Base-by-base conservation (phyloP, 306 rosid species). In the Trifolium subterraneum region DNA sequence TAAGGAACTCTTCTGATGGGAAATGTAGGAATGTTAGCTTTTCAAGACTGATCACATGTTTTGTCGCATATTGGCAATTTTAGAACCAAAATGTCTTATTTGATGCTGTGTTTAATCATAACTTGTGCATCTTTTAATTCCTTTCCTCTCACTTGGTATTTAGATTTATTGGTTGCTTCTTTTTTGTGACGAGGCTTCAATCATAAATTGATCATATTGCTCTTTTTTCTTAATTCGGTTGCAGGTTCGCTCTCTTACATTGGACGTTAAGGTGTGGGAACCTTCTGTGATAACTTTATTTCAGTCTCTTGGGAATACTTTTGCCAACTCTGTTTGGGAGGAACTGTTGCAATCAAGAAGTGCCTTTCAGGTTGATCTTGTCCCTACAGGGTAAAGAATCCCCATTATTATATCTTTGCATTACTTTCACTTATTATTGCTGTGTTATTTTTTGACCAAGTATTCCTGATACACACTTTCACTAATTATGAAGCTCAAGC, bases 191-290 rank as follows among this genome's bases (percentile, higher is more conserved):
- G 52, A 63, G 75, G 20, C 76, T 47, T 80, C 41, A 45, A 61
- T 61, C 5, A 68, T 61, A 25, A 51, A 41, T 74, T 79, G 71
- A 61, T 84, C 68, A 80, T 44, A 19, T 41, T 48, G 51, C 75
- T 76, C 54, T 33, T 54, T 79, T 56, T 81, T 58, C 39, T 68
- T 76, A 22, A 52, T 77, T 75, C 47, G 74, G 54, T 76, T 79
- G 80, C 85, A 95, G 99, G 99, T 92, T 35, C 90, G 99, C 73
- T 95, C 99, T 76, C 96, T 95, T 64, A 95, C 99, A 22, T 85
- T 95, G 85, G 99, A 95, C 83, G 93, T 95, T 79, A 95, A 92
- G 81, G 99, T 89, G 84, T 95, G 99, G 99, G 99, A 95, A 78
- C 96, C 98, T 72, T 92, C 97, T 59, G 97, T 95, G 52, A 92